Base-by-base conservation (phyloP, 768 basidiomycete species). In the Boletus sp. region DNA sequence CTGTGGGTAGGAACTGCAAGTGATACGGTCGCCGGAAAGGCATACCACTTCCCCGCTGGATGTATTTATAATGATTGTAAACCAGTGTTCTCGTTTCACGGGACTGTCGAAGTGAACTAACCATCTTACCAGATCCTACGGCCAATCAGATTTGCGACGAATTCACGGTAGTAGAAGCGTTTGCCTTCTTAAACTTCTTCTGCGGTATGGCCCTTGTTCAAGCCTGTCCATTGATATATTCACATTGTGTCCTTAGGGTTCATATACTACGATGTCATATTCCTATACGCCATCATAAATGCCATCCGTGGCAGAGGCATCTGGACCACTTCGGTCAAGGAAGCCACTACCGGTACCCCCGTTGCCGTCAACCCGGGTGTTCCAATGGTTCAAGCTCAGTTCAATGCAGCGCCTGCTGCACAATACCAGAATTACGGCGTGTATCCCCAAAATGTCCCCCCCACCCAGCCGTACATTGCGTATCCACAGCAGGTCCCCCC, bases 321-420 rank as follows among this genome's bases (percentile, higher is more conserved):
- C 4, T 69, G 71, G 70, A 64, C 50, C 1, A 6, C 52, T 45
- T 71, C 67, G 18, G 61, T 70, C 28, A 49, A 52, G 3, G 67
- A 64, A 51, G 67, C 64, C 6, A 28, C 57, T 29, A n/a, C 17
- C 4, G 37, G 36, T 10, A 24, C 29, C 9, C 39, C 57, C 5
- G 36, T 41, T 33, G 17, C 58, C n/a, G 37, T 40, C 15, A 53
- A 45, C 20, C 32, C 37, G 15, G 47, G 17, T 36, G 30, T 50
- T n/a, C 48, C 55, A 15, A 44, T 62, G 47, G 37, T 18, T 10
- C 62, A 56, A 52, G 42, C 63, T 15, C 64, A 45, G 58, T 52
- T 49, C 45, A 20, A 46, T 9, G 36, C 58, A 1, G 48, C 35
- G 20, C 56, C 56, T n/a, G 48, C 12, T 29, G 11, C 18, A 46